Base-by-base conservation (phyloP, 257 asterid genomes). In the Fraxinus anomala region DNA sequence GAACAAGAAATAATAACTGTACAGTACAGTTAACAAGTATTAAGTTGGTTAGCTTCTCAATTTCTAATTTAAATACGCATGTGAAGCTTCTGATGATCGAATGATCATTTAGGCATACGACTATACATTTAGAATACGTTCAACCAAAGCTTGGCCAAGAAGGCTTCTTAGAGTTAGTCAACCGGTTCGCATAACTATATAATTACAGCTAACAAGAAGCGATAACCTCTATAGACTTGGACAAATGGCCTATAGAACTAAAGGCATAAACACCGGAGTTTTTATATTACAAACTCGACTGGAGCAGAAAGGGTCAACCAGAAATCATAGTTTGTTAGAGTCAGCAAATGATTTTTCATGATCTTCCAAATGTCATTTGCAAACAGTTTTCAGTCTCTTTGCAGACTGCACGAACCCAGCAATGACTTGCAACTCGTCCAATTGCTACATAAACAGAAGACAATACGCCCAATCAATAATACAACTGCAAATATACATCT, bases 351-450 rank as follows among this genome's bases (percentile, higher is more conserved):
- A 42, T 63, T 67, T 71, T 34, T 74, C 42, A 16, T 23, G 12
- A 47, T 39, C 23, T 40, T 69, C 33, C 68, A 16, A 47, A 26
- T n/a, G 51, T 88, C 84, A 91, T 81, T 89, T 90, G 96, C 93
- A 89, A 16, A 86, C 86, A 0, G 86, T 86, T 89, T 92, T 94
- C 36, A 94, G 89, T 75, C 97, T 89, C 91, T 91, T 94, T 0
- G 99, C 97, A 16, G 99, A 92, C 86, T 91, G 81, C 75, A 89
- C 97, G 36, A 94, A 92, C 39, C 95, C 97, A 0, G 89, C 80
- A 37, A 94, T 88, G 31, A 92, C 97, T 81, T 94, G 99, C 84
- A 85, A 69, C 89, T 94, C 99, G 56, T 94, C 99, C 96, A 94
- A 36, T 90, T 92, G 96, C 99, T 94, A 49, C 89, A 83, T 40